Base-by-base conservation (phyloP, 2,329 filamentous ascomycete species). In the Bipolaris gigantea region DNA sequence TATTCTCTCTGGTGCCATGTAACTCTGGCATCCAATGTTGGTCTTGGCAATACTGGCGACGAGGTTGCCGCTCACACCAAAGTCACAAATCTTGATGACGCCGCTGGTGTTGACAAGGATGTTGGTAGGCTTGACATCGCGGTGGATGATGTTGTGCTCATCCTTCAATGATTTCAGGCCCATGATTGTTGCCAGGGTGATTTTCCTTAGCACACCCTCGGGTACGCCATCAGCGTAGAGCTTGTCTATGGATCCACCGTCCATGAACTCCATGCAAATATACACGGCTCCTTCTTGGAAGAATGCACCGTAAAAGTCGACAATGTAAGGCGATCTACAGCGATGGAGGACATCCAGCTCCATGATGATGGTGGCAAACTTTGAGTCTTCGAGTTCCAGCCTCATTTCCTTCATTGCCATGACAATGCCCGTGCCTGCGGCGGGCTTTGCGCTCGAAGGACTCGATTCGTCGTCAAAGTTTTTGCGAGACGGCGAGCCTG, bases 321-420 rank as follows among this genome's bases (percentile, higher is more conserved):
- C 94, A 64, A 99, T 97, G 75, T 93, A 96, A 0, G 94, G 93
- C 2, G 92, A 97, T 3, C 94, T 82, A 70, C 94, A 99, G 65
- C 94, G 89, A 76, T 99, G 94, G 2, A 99, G 80, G 59, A 99
- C 93, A 67, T 99, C 91, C 43, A 99, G 81, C 76, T 99, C 94
- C 84, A 97, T 99, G 66, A 97, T 89, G 69, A 99, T 99, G 34
- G 93, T 92, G 6, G 90, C 88, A 71, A 99, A 96, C 75, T 99
- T 99, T 59, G 91, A 89, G 73, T 99, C 94, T 69, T 99, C 94
- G 48, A 99, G 81, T 74, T 99, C 94, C 9, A 99, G 80, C 18
- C 94, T 86, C 66, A 99, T 95, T 76, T 99, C 94, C 74, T 99
- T 99, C 94, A 99, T 99, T 13, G 94, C 94, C 94, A 99, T 97